phyloP scores from a whole-genome alignment of 345 rosid species.

The Rhodomyrtus tomentosa region DNA sequence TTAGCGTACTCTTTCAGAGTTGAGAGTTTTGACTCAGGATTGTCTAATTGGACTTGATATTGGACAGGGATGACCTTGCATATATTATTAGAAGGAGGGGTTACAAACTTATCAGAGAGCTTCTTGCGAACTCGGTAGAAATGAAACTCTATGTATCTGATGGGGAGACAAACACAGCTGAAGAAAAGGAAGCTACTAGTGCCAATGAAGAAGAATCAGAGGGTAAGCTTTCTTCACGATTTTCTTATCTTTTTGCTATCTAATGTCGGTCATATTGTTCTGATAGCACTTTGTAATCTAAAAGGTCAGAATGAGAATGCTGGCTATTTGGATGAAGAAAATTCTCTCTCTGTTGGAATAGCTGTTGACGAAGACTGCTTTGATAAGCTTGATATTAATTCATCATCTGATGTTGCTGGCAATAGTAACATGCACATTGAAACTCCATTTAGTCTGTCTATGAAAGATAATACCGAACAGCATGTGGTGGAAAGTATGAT shows the following conservation, averaged over 20 bases:
- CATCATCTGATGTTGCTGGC: constrained; percentile 4
- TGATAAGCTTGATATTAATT: constrained; percentile 6
- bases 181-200: constrained; percentile 3
- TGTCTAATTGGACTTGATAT: constrained; percentile 2
- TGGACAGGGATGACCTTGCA: constrained; percentile 73
- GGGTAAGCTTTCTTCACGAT: constrained; percentile 28
- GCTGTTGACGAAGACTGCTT: background rate
- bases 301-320: constrained; percentile 19
- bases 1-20: background rate
- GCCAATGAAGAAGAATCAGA: constrained; percentile 4
- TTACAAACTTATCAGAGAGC: constrained; percentile 48
- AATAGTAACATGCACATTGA: constrained; percentile 1
- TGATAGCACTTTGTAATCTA: background rate
- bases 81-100: constrained; percentile 85
- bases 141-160: constrained; percentile 11
- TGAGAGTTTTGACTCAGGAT: background rate
- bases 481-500: background rate
- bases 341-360: constrained; percentile 6
- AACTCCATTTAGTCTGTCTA: constrained; percentile 5
- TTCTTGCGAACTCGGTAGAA: constrained; percentile 33
- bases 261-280: background rate
- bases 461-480: background rate
- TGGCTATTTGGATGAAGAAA: constrained; percentile 2
- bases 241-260: background rate
- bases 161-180: constrained; percentile 4